Base-by-base conservation (phyloP, 345 rosid species). In the Lenwebbia sp. region DNA sequence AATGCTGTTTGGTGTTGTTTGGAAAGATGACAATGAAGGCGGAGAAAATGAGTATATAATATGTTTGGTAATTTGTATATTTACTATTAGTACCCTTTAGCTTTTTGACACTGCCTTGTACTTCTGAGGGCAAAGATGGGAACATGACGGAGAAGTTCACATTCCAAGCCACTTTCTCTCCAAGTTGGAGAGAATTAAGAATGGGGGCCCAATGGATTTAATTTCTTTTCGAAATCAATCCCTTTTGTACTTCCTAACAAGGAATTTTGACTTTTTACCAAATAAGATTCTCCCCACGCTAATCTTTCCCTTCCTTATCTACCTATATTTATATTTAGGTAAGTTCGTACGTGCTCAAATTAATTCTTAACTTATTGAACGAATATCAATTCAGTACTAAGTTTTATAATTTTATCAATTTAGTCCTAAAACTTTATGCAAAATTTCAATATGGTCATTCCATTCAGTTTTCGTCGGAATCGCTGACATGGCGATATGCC, bases 351-450 rank as follows among this genome's bases (percentile, higher is more conserved):
- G 76, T 65, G 41, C 23, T 65, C 76, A 10, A 65, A 65, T 30
- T 65, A 65, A 40, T 30, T 40, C 76, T 62, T 14, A 62, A 62
- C 33, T 30, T 7, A 33, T 9, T 30, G 22, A 62, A 65, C 9
- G 4, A 0, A 15, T 62, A 3, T 10, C 11, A 30, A 62, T 62
- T 15, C 10, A 15, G 3, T 65, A 5, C 3, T 65, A 65, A 65
- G 30, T 4, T 4, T 65, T 30, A 2, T 0, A 15, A 15, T 15
- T 62, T 30, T 30, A 30, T 4, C 10, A 33, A 7, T 30, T 62
- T 5, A 15, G 6, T 37, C 9, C 1, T 15, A 7, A 65, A 3
- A 0, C 1, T 62, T 17, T 65, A 2, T 15, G 23, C 9, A 15
- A 15, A 30, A 65, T 30, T 65, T 2, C 17, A 17, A 14, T 62